Base-by-base conservation (phyloP, 495 filamentous ascomycete species). In the Niebla homalea region DNA sequence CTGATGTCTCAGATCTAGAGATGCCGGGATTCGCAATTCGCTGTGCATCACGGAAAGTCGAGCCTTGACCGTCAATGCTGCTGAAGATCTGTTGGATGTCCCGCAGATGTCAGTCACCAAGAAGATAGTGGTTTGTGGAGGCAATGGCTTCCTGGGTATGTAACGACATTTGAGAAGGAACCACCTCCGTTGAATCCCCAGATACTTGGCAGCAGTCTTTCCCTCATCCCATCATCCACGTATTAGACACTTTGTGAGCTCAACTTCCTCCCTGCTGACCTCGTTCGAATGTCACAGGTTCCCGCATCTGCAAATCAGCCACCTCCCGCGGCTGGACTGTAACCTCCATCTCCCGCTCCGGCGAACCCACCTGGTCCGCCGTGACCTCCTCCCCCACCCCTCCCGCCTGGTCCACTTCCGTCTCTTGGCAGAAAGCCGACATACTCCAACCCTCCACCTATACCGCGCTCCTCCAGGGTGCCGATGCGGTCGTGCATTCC, bases 221-320 rank as follows among this genome's bases (percentile, higher is more conserved):
- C 48, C 35, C 46, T 21, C 14, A 22, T 7, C 58, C 36, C 18
- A 49, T 21, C 5, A 23, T 5, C 16, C 22, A 29, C 3, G n/a
- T 12, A 35, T 36, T 16, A 16, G 36, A 38, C 16, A 25, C 39
- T 49, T 54, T 46, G 23, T 43, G 53, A 36, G n/a, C 43, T 25
- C 43, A 2, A 46, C 50, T 49, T 51, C 35, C n/a, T 39, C 52
- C 29, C 16, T 47, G 22, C 47, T 47, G 29, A 43, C 36, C n/a
- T n/a, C n/a, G n/a, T n/a, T n/a, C n/a, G n/a, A n/a, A 40, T 35
- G 40, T 15, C 12, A 36, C 48, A 73, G 89, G 89, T 14, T 88
- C 85, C 22, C 74, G 89, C 46, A 94, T 98, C 67, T 96, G 89
- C 68, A 90, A 85, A 75, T 80, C 83, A 36, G 92, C 87, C 25